These are phyloP conservation scores for Forsythia viridissima DNA, from an alignment of 257 asterid species.

Conservation along the genomic window DNA sequence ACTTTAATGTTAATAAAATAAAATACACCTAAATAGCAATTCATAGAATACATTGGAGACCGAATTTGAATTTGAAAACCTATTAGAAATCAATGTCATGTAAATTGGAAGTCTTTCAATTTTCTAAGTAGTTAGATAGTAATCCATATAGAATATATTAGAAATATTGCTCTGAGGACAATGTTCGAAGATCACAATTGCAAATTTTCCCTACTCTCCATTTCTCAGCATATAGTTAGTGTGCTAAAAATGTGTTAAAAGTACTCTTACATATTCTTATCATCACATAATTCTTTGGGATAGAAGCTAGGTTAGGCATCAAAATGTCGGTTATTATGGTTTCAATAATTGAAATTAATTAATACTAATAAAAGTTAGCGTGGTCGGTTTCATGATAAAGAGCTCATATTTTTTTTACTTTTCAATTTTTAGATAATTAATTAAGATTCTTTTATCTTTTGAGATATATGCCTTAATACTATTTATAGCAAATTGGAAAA, in stretches of 20 bases:
- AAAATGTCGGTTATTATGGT: not conserved
- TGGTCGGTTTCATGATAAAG: conserved; percentile 6
- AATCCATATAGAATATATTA: too few relatives aligned
- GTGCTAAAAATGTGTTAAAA: not conserved
- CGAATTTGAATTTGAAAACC: too few relatives aligned
- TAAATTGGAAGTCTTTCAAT: too few relatives aligned
- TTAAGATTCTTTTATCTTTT: not conserved
- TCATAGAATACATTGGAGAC: too few relatives aligned
- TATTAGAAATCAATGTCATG: too few relatives aligned
- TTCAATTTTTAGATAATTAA: not conserved
- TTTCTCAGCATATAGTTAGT: not conserved
- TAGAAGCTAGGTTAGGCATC: not conserved
- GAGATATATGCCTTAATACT: not conserved
- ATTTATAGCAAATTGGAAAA: not conserved
- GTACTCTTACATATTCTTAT: not conserved
- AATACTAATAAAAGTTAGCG: not conserved
- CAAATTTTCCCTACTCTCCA: not conserved
- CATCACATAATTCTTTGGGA: not conserved
- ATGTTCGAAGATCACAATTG: not conserved
- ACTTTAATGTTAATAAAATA: too few relatives aligned
- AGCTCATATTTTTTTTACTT: not conserved
- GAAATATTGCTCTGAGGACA: not conserved
- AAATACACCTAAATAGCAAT: too few relatives aligned
- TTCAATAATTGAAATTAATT: not conserved
- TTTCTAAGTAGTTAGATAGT: too few relatives aligned